phyloP scores from a whole-genome alignment of 371 early-diverging fungal genomes.

The Nematocida sp. region DNA sequence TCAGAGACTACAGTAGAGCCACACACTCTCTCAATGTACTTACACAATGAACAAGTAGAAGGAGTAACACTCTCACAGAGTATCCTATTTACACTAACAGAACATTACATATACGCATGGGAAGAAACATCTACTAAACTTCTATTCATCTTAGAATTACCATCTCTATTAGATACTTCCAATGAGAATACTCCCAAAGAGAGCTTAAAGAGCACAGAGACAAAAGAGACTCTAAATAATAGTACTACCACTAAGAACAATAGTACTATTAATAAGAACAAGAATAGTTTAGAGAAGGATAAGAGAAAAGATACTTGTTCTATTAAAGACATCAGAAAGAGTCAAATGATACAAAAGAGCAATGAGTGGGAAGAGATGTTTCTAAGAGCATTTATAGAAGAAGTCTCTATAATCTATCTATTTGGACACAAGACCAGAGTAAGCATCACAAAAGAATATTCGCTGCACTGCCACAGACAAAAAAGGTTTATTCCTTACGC shows the following conservation, averaged over 20 bases:
- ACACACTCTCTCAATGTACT: neutral
- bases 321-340: too few species aligned
- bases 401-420: too few species aligned
- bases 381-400: too few species aligned
- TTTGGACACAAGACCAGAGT: neutral
- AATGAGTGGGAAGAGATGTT: too few species aligned
- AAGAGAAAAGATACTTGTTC: too few species aligned
- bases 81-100: slow-evolving; percentile 2
- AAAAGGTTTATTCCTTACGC: neutral
- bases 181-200: neutral
- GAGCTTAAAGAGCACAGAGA: neutral
- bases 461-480: neutral
- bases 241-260: too few species aligned
- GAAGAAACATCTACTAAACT: neutral
- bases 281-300: too few species aligned
- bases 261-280: too few species aligned
- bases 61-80: neutral
- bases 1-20: neutral
- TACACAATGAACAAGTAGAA: slow-evolving; percentile 18
- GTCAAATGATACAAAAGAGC: too few species aligned
- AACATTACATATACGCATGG: slow-evolving; percentile 29
- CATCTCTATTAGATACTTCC: neutral
- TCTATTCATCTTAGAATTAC: slow-evolving; percentile 2
- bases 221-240: too few species aligned
- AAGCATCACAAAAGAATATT: neutral